These are phyloP conservation scores for Thalassiosira mediterranea DNA, from an alignment of 352 stramenopile genomes.

Conservation along the genomic window DNA sequence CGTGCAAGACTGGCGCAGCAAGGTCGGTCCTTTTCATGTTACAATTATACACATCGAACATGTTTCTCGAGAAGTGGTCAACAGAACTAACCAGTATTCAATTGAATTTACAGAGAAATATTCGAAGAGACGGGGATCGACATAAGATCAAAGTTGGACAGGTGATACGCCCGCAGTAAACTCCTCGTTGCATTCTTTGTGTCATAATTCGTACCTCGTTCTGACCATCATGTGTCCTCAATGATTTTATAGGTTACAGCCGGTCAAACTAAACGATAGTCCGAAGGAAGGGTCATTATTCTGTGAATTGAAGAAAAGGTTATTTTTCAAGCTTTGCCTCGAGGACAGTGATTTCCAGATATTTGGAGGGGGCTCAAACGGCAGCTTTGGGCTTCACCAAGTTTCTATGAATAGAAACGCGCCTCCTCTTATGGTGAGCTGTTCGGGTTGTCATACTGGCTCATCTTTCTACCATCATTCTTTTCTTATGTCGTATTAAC, in stretches of 20 bases:
- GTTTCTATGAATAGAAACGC: slow-evolving; percentile 32
- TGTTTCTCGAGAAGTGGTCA: no score
- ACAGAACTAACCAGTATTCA: no score
- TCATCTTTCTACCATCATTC: no score
- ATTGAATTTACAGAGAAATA: no score
- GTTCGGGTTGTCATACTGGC: no score
- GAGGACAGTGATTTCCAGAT: slow-evolving; percentile 64
- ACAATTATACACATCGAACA: no score
- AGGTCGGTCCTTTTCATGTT: no score
- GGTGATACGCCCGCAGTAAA: slow-evolving; percentile 20
- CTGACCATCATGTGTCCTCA: slow-evolving; percentile 38
- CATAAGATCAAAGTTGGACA: slow-evolving; percentile 37
- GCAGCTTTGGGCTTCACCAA: slow-evolving; percentile 13
- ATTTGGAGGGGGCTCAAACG: slow-evolving; percentile 20
- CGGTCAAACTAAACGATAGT: no score
- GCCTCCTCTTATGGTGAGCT: slow-evolving; percentile 29
- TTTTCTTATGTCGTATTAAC: no score
- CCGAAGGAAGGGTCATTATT: no score
- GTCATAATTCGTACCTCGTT: slow-evolving; percentile 32
- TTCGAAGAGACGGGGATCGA: slow-evolving; percentile 77
- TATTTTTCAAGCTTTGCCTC: slow-evolving; percentile 73
- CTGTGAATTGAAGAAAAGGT: slow-evolving; percentile 65
- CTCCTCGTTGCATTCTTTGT: no score
- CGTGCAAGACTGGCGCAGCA: slow-evolving; percentile 60
- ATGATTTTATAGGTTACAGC: no score